phyloP scores from a whole-genome alignment of 129 eudicot genomes.

The Pittosporum tobira region DNA sequence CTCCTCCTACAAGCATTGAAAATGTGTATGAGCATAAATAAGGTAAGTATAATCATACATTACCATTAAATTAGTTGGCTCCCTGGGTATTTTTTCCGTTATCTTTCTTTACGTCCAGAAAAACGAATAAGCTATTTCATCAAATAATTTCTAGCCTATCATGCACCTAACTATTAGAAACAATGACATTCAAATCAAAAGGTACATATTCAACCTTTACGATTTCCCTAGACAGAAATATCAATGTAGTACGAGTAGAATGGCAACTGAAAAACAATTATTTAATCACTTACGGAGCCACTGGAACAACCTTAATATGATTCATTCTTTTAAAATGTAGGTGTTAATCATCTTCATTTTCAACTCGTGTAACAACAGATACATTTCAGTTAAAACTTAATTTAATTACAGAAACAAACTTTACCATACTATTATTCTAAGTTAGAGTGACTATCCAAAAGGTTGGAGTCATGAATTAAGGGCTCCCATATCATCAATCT shows the following conservation, averaged over 20 bases:
- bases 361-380: background rate
- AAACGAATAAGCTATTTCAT: background rate
- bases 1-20: constrained; percentile 18
- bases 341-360: no score
- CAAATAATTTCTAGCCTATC: background rate
- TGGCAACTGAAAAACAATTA: no score
- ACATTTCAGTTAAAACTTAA: no score
- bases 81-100: no score
- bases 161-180: background rate
- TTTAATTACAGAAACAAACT: background rate
- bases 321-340: no score
- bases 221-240: background rate
- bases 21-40: constrained; percentile 9
- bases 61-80: background rate
- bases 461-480: background rate
- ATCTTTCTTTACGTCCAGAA: no score
- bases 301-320: no score
- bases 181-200: background rate
- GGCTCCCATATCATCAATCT: background rate
- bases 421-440: no score
- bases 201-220: no score
- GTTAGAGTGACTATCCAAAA: background rate
- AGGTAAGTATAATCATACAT: background rate
- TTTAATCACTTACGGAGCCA: background rate
- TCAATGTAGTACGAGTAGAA: background rate